These are phyloP conservation scores for Taiozyma sp. DNA, from an alignment of 1,139 yeast species.

Conservation along the genomic window DNA sequence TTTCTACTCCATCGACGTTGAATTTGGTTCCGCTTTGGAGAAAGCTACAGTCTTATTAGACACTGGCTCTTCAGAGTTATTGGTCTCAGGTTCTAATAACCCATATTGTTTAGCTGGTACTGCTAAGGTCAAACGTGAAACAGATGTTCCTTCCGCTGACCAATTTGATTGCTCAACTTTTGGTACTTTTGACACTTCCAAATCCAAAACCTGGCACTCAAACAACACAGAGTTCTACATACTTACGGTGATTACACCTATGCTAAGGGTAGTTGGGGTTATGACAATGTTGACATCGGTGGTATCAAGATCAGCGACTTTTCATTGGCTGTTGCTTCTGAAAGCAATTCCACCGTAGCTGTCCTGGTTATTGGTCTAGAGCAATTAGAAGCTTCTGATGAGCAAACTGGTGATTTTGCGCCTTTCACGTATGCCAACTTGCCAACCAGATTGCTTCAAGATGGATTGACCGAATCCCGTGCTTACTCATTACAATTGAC, in stretches of 20 bases:
- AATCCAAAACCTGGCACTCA: slow-evolving; percentile 36
- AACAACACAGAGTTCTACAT: slow-evolving; percentile 44
- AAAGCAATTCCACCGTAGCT: slow-evolving; percentile 46
- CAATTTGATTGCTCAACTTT: slow-evolving; percentile 25
- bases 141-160: not conserved
- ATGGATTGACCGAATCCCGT: slow-evolving; percentile 42
- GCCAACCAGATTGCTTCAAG: slow-evolving; percentile 45
- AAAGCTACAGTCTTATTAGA: slow-evolving; percentile 51
- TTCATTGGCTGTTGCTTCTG: slow-evolving; percentile 49
- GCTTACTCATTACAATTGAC: slow-evolving; percentile 49
- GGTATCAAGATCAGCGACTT: slow-evolving; percentile 32
- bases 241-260: slow-evolving; percentile 54
- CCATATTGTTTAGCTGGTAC: slow-evolving; percentile 16
- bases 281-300: slow-evolving; percentile 41
- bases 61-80: slow-evolving; percentile 69
- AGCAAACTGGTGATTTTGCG: slow-evolving; percentile 13
- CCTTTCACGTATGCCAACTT: slow-evolving; percentile 41
- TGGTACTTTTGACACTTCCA: slow-evolving; percentile 36
- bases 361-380: slow-evolving; percentile 58
- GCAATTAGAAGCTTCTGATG: slow-evolving; percentile 39
- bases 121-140: slow-evolving; percentile 3
- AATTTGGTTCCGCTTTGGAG: slow-evolving; percentile 51
- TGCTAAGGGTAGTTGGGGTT: slow-evolving; percentile 61
- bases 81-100: slow-evolving; percentile 39
- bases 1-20: slow-evolving; percentile 42